Conservation (phyloP, 2,329 filamentous ascomycete genomes). For the Penicillium sp. region DNA sequence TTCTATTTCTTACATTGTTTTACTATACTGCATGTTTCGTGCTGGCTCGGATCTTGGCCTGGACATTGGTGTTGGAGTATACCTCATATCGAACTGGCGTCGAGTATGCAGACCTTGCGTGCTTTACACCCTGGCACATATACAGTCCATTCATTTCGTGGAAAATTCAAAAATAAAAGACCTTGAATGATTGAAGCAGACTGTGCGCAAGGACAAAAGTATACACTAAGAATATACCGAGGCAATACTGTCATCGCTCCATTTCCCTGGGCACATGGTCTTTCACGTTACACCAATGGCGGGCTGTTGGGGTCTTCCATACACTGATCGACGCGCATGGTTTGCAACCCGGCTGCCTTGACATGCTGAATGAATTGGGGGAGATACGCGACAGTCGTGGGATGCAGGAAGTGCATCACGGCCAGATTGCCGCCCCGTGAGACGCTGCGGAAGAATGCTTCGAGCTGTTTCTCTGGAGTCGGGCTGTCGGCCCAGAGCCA, state of each 20-base stretch:
- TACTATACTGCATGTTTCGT: not conserved
- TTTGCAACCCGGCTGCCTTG: slow-evolving; percentile 58
- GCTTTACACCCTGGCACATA: not conserved
- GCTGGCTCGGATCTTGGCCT: not conserved
- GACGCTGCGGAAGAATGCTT: slow-evolving; percentile 61
- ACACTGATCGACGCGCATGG: slow-evolving; percentile 65
- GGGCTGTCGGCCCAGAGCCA: slow-evolving; percentile 61
- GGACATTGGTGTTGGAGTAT: not conserved
- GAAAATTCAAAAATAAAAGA: not conserved
- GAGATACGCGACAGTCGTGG: slow-evolving; percentile 60
- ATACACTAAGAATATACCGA: slow-evolving; percentile 7
- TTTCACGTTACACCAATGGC: slow-evolving; percentile 8
- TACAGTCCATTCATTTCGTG: not conserved
- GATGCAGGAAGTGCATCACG: slow-evolving; percentile 66
- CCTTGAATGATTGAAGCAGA: not conserved
- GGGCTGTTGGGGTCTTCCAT: slow-evolving; percentile 52
- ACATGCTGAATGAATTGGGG: slow-evolving; percentile 61
- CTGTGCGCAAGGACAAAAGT: not conserved
- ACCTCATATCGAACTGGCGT: not conserved
- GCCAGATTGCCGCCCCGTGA: slow-evolving; percentile 60
- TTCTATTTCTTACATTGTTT: not conserved
- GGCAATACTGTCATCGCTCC: not conserved
- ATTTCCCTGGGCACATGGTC: not conserved
- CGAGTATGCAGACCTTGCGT: not conserved
- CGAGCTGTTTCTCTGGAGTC: slow-evolving; percentile 63